Conservation (phyloP, 2,329 filamentous ascomycete genomes). For the Neopestalotiopsis sp. region DNA sequence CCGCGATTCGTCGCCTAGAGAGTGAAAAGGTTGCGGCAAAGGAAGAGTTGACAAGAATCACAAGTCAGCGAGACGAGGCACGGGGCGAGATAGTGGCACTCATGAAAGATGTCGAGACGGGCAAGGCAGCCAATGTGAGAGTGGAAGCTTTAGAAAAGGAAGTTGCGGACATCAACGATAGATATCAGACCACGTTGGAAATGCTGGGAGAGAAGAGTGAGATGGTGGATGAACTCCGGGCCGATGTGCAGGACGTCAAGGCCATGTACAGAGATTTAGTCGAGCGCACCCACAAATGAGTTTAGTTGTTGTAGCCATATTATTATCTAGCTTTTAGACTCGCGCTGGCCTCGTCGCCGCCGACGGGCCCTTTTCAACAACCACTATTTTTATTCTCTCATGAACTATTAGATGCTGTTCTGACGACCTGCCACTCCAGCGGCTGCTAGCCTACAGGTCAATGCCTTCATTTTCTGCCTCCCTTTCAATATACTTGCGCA, state of each 20-base stretch:
- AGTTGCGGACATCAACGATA: conserved; percentile 69
- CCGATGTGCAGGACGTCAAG: conserved; percentile 92
- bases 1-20: conserved; percentile 87
- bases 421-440: too few relatives aligned
- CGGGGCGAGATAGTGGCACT: conserved; percentile 87
- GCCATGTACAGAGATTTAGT: conserved; percentile 94
- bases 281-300: conserved; percentile 77
- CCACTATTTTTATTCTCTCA: neutral
- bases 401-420: too few relatives aligned
- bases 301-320: neutral
- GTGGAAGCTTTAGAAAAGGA: conserved; percentile 71
- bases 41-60: conserved; percentile 83
- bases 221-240: conserved; percentile 85
- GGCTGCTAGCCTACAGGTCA: conserved; percentile 45
- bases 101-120: conserved; percentile 84
- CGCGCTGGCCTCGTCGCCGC: neutral
- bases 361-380: neutral
- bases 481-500: conserved; percentile 76
- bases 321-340: neutral
- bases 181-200: conserved; percentile 91
- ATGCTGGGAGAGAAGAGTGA: conserved; percentile 98
- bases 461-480: conserved; percentile 86
- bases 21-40: conserved; percentile 87
- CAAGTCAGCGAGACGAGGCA: conserved; percentile 87
- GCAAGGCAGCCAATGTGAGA: conserved; percentile 62